Percentiles rank a stretch among this genome's conserved stretches.
Evolutionary conservation across 1,139 yeast species (phyloP).

Genomic region (Zygosaccharomyces sapae): DNA sequence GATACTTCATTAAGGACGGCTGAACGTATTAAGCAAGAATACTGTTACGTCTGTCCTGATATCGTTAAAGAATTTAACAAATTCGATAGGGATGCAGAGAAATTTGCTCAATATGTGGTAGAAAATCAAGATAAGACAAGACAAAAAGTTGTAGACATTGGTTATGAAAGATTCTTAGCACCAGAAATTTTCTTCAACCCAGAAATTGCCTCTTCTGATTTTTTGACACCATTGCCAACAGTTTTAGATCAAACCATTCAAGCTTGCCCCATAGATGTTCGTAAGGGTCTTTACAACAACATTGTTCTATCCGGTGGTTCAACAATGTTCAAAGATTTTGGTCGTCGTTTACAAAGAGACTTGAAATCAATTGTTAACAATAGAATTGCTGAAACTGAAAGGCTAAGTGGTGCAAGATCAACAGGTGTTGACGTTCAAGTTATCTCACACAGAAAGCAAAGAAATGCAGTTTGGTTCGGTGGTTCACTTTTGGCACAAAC

Average conservation of each 20-base stretch:
- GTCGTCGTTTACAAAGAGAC: conserved; percentile 95
- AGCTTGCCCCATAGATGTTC: conserved; percentile 93
- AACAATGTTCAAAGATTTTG: conserved; percentile 97
- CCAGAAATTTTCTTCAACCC: conserved; percentile 98
- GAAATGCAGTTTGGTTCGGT: conserved; percentile 99
- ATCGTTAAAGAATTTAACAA: conserved; percentile 93
- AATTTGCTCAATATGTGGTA: conserved; percentile 88
- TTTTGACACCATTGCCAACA: conserved; percentile 88
- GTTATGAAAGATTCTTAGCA: conserved; percentile 94
- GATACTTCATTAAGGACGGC: conserved; percentile 95
- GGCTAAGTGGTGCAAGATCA: conserved; percentile 73
- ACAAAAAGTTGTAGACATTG: conserved; percentile 75
- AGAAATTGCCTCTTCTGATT: conserved; percentile 92
- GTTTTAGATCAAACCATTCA: conserved; percentile 95
- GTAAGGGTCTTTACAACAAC: conserved; percentile 91
- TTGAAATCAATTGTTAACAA: conserved; percentile 81
- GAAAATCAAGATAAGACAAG: conserved; percentile 73
- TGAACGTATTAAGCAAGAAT: conserved; percentile 91
- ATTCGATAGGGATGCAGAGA: conserved; percentile 89
- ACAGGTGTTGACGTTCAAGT: conserved; percentile 97
- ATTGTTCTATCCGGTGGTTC: conserved; percentile 96
- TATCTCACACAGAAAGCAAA: conserved; percentile 92
- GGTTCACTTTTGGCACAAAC: conserved; percentile 97
- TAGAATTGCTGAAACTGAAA: conserved; percentile 79
- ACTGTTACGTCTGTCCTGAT: conserved; percentile 96